These are phyloP conservation scores for Epichloe sibirici DNA, from an alignment of 2,329 filamentous ascomycete genomes.

Conservation along the genomic window DNA sequence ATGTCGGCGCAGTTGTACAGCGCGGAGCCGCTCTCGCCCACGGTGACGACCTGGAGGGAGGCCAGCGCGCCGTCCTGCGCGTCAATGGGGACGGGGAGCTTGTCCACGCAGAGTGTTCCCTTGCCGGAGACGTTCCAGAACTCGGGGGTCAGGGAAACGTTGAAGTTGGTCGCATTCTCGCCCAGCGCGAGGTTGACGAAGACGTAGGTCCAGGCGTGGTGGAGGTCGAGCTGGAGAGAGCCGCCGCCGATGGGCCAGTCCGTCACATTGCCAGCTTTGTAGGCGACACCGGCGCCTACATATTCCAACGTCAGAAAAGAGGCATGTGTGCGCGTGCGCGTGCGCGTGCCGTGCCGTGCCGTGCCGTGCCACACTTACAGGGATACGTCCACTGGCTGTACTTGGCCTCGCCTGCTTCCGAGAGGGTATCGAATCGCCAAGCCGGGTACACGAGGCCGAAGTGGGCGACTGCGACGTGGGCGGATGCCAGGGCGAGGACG, in stretches of 20 bases:
- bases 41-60: slow-evolving; percentile 57
- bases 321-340: neutral
- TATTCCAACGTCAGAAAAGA: neutral
- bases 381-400: slow-evolving; percentile 39
- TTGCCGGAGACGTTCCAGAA: slow-evolving; percentile 47
- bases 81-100: slow-evolving; percentile 41
- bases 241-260: slow-evolving; percentile 42
- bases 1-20: slow-evolving; percentile 70
- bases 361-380: slow-evolving; percentile 24
- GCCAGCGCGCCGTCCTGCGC: slow-evolving; percentile 49
- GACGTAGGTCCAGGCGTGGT: slow-evolving; percentile 40
- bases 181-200: slow-evolving; percentile 42
- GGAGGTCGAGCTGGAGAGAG: slow-evolving; percentile 33
- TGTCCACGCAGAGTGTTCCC: slow-evolving; percentile 54
- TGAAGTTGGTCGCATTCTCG: slow-evolving; percentile 48
- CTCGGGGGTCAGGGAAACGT: slow-evolving; percentile 52
- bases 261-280: slow-evolving; percentile 32
- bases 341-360: neutral
- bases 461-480: slow-evolving; percentile 31
- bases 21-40: slow-evolving; percentile 43
- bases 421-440: slow-evolving; percentile 37
- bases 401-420: slow-evolving; percentile 20
- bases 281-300: slow-evolving; percentile 35
- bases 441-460: slow-evolving; percentile 34
- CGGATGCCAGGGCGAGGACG: slow-evolving; percentile 22